Evolutionary conservation across 805 yeast genomes (phyloP).

Genomic region (Lachancea fermentati): DNA sequence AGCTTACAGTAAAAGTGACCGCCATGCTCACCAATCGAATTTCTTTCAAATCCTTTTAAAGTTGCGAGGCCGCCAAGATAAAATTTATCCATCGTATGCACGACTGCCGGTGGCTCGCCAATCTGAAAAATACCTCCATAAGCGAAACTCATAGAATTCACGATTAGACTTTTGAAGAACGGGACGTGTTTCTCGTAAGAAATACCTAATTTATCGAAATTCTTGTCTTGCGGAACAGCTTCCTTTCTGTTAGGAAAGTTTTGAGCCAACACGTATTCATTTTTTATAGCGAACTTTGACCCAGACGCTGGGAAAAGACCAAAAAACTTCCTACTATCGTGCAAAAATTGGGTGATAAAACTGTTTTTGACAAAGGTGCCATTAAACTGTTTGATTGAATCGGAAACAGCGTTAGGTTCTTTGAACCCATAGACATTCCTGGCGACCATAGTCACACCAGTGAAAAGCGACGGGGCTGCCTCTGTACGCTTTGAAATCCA

Average conservation of each 20-base stretch:
- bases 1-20: conserved; percentile 49
- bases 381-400: conserved; percentile 28
- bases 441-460: conserved; percentile 58
- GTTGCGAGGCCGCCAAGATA: conserved; percentile 64
- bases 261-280: conserved; percentile 42
- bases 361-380: conserved; percentile 55
- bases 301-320: conserved; percentile 46
- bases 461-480: conserved; percentile 26
- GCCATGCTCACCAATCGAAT: conserved; percentile 56
- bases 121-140: conserved; percentile 46
- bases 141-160: conserved; percentile 42
- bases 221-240: conserved; percentile 22
- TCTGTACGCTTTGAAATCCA: conserved; percentile 19
- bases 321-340: conserved; percentile 41
- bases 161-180: conserved; percentile 39
- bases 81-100: conserved; percentile 67
- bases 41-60: conserved; percentile 58
- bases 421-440: conserved; percentile 54
- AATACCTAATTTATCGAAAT: conserved; percentile 28
- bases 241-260: conserved; percentile 29
- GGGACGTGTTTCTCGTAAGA: conserved; percentile 34
- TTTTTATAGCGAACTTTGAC: conserved; percentile 32
- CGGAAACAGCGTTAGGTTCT: conserved; percentile 39
- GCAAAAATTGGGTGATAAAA: conserved; percentile 35
- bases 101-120: conserved; percentile 19